Base-by-base conservation (phyloP, 2,329 filamentous ascomycete species). In the Calonectria crousiana region DNA sequence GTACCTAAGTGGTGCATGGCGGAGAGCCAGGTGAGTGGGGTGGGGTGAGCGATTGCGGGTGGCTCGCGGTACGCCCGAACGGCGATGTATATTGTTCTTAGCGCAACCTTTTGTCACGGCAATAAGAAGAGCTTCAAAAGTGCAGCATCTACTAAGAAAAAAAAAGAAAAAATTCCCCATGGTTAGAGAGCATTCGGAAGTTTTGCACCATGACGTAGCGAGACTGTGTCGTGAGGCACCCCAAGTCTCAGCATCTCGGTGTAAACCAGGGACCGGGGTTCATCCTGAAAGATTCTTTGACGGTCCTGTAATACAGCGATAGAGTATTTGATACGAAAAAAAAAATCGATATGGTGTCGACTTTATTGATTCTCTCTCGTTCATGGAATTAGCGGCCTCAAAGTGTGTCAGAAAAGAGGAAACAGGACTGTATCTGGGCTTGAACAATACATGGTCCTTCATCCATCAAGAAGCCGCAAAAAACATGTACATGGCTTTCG, bases 1-100 rank as follows among this genome's bases (percentile, higher is more conserved):
- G 73, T 62, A 73, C 49, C 23, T 23, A 69, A 56, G 68, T 72
- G 66, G 58, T 71, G 71, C 69, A 69, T 64, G 51, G 74, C 58
- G 34, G 60, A 65, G 41, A 49, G 26, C n/a, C 14, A n/a, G 41
- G 16, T 23, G 44, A 23, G 53, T 16, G 34, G 30, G 41, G 32
- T 49, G 20, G 64, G 30, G 8, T 32, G 30, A 8, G 30, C 44
- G 11, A 67, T 53, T 32, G 28, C 16, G n/a, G 10, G 20, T 67
- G 44, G 47, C 23, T 11, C 13, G 32, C 47, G 38, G n/a, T 23
- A 16, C 56, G n/a, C n/a, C 34, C 23, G 36, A 60, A 60, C 56
- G 56, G 56, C 11, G 6, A 60, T 67, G 49, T 20, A 51, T 44
- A 16, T 44, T 32, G 34, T 20, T 67, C 34, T 14, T 32, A n/a